phyloP scores from a whole-genome alignment of 2,329 filamentous ascomycete species.

The Cercospora sp. region DNA sequence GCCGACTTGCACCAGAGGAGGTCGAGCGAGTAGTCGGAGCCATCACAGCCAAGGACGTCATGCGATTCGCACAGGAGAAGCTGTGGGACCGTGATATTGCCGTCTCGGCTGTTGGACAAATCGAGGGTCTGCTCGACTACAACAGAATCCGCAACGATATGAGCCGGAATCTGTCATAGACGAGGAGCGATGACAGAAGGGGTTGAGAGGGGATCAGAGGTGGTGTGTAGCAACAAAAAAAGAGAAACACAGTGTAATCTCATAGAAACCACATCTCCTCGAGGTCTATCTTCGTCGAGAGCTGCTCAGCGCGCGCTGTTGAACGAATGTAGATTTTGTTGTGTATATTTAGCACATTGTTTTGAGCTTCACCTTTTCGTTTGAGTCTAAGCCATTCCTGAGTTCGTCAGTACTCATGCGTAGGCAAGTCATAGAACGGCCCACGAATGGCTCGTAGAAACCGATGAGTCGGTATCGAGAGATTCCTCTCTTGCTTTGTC shows the following conservation, averaged over 20 bases:
- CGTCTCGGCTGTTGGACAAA: slow-evolving; percentile 86
- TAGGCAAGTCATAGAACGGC: neutral
- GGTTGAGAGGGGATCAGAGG: slow-evolving; percentile 6
- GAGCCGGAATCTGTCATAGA: slow-evolving; percentile 67
- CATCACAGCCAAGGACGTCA: slow-evolving; percentile 94
- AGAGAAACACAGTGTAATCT: slow-evolving; percentile 30
- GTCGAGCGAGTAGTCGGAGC: slow-evolving; percentile 87
- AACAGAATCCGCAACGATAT: slow-evolving; percentile 78
- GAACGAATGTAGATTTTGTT: slow-evolving; percentile 11
- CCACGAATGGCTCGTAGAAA: neutral
- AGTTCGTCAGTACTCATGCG: neutral
- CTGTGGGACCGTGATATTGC: slow-evolving; percentile 98
- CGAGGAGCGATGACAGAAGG: slow-evolving; percentile 4
- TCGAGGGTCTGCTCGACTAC: slow-evolving; percentile 82
- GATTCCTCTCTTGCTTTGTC: neutral
- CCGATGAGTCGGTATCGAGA: neutral
- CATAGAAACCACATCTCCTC: slow-evolving; percentile 23
- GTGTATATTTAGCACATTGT: slow-evolving; percentile 13
- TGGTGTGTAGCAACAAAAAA: slow-evolving; percentile 15
- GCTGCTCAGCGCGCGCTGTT: neutral
- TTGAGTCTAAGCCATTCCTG: neutral
- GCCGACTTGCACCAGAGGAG: slow-evolving; percentile 86
- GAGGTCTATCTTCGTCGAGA: neutral
- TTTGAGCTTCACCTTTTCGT: slow-evolving; percentile 3
- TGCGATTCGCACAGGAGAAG: slow-evolving; percentile 92